Evolutionary conservation across 768 basidiomycete genomes (phyloP), one percentile per base, ranked within the genome.

Genomic region (Suillus discolor): DNA sequence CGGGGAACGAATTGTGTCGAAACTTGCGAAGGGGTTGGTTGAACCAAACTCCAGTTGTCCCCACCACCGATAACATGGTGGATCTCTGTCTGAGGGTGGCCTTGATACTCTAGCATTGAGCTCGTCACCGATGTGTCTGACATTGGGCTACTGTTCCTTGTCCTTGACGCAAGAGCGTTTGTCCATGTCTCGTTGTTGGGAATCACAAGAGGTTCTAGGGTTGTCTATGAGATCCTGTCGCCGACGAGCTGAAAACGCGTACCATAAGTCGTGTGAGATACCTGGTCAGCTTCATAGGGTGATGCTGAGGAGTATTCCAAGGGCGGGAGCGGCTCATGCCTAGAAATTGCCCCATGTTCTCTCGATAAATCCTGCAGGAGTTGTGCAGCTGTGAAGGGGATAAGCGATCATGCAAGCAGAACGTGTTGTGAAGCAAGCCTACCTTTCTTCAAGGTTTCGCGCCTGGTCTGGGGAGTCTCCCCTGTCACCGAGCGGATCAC

Each of bases 361-460:
- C 18, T 57, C 5, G 57, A 47, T 7, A 61, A 20, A 31, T 60
- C 16, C 28, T n/a, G 51, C 44, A 67, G 18, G 41, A 59, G 12
- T 41, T 60, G 39, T 41, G 64, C 57, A 42, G 66, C 66, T 67
- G 6, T 31, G 42, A 20, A 38, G 31, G 39, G 25, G 12, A 42
- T 42, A 25, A 60, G 20, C 20, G 41, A 15, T 4, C 18, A 31
- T 42, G 12, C 41, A 60, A 28, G 25, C 3, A 31, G 28, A 18
- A 28, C 12, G 3, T 3, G 13, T 42, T 12, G 31, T 4, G 20
- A 11, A 44, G n/a, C 18, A 20, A 31, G 6, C 4, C 18, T 34
- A 74, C 74, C 74, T 57, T 71, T 69, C 25, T 68, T 25, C 25
- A 75, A 71, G 3, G 75, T 66, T 36, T 77, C 71, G 36, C 77